Conservation (phyloP, 495 filamentous ascomycete species). For the Cercophora sp. region DNA sequence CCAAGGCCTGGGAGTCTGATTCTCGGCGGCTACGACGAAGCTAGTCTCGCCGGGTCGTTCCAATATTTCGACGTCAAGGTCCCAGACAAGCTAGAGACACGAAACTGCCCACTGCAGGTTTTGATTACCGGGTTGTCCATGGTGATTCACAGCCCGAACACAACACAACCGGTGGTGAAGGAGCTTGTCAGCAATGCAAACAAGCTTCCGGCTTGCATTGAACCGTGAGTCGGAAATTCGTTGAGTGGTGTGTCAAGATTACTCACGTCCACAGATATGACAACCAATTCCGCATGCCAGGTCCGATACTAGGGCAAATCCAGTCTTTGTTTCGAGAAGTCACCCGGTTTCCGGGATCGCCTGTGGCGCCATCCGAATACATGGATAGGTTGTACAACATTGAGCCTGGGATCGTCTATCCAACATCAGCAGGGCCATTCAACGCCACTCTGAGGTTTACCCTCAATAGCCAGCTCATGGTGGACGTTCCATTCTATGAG, state of each 20-base stretch:
- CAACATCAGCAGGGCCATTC: slow-evolving; percentile 4
- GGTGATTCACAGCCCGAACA: too few relatives aligned
- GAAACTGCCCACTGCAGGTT: slow-evolving; percentile 18
- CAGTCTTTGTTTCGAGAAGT: neutral
- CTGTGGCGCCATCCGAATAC: slow-evolving; percentile 8
- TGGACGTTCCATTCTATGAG: slow-evolving; percentile 16
- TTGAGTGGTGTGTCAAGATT: too few relatives aligned
- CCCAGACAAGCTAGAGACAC: neutral
- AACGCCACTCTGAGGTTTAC: slow-evolving; percentile 15
- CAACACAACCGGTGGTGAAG: neutral
- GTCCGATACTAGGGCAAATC: neutral
- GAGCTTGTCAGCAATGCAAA: slow-evolving; percentile 8
- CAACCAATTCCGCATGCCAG: slow-evolving; percentile 18
- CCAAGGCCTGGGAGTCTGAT: slow-evolving; percentile 17
- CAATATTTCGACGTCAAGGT: slow-evolving; percentile 10
- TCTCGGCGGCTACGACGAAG: slow-evolving; percentile 16
- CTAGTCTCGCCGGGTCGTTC: slow-evolving; percentile 9
- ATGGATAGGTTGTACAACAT: slow-evolving; percentile 12
- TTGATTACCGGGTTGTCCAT: slow-evolving; percentile 6
- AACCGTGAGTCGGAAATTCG: slow-evolving; percentile 17
- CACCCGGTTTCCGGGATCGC: neutral
- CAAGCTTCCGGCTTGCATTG: slow-evolving; percentile 13
- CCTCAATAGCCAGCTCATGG: slow-evolving; percentile 9
- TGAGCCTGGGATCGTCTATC: slow-evolving; percentile 20
- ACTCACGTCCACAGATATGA: slow-evolving; percentile 22